These are phyloP conservation scores for Fusarium camptoceras DNA, from an alignment of 2,329 filamentous ascomycete genomes.

Conservation along the genomic window DNA sequence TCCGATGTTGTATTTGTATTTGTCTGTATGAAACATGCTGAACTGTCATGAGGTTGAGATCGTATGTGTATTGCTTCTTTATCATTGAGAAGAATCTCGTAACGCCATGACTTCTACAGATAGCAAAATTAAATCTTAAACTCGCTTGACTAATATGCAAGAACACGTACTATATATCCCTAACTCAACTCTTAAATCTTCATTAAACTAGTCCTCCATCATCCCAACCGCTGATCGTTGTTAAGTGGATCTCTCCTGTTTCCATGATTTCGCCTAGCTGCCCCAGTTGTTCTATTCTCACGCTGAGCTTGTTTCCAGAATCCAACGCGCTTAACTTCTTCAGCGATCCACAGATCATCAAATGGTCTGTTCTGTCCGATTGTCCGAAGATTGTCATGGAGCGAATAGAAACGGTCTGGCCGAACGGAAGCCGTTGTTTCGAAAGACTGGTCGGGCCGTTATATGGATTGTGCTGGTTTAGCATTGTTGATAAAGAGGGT, in stretches of 20 bases:
- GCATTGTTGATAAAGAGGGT: constrained; percentile 8
- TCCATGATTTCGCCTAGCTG: neutral
- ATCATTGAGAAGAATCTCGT: neutral
- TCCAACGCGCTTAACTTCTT: constrained; percentile 5
- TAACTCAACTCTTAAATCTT: neutral
- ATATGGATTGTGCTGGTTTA: constrained; percentile 14
- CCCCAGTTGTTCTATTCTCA: neutral
- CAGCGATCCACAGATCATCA: constrained; percentile 8
- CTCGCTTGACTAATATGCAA: neutral
- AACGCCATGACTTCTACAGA: neutral
- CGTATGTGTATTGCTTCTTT: neutral
- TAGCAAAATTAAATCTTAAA: neutral
- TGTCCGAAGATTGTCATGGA: neutral
- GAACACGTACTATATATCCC: neutral
- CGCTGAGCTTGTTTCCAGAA: neutral
- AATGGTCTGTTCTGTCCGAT: constrained; percentile 13
- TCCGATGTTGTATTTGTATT: neutral
- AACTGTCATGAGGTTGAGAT: neutral
- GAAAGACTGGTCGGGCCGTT: constrained; percentile 10
- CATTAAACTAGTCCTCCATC: neutral
- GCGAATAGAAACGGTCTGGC: neutral
- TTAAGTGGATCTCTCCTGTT: constrained; percentile 1
- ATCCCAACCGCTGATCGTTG: constrained; percentile 5
- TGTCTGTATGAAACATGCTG: neutral
- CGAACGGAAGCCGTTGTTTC: constrained; percentile 13